Percentiles rank a stretch among this genome's conserved stretches.
Conservation (phyloP, 108 stramenopile species). For the Epithemia pelagica region DNA sequence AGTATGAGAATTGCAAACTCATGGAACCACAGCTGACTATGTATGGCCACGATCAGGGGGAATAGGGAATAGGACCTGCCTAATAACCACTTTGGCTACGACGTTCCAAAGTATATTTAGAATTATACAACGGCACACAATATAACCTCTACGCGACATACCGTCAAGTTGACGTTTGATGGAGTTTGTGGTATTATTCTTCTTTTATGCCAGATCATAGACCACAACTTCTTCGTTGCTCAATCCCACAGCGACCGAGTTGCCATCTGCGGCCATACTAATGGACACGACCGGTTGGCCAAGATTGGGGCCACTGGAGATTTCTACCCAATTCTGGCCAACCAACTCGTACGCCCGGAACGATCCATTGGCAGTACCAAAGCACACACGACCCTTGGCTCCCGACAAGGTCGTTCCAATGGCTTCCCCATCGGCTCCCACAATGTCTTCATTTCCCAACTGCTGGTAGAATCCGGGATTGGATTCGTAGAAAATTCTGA, state of each 20-base stretch:
- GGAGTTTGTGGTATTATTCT: too few species aligned
- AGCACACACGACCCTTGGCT: background rate
- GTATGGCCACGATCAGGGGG: too few species aligned
- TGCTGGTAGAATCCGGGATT: background rate
- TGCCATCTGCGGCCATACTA: background rate
- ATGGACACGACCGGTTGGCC: background rate
- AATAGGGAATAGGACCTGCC: too few species aligned
- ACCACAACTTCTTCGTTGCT: background rate
- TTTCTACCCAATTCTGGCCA: background rate
- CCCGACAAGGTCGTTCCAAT: background rate
- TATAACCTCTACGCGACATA: too few species aligned
- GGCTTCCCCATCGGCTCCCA: background rate
- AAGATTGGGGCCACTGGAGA: background rate
- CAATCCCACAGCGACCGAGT: background rate
- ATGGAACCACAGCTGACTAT: too few species aligned
- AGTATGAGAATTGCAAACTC: too few species aligned
- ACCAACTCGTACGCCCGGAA: background rate
- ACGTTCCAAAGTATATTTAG: too few species aligned
- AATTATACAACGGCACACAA: too few species aligned
- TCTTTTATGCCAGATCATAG: background rate
- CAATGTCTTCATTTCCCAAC: background rate
- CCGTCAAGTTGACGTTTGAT: too few species aligned
- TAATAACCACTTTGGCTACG: too few species aligned
- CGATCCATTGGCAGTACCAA: background rate
- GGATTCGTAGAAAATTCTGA: background rate